Percentiles rank a stretch among this genome's conserved stretches.
Evolutionary conservation across 208 protist genomes (phyloP).

Genomic region (Wallacemonas sp.): DNA sequence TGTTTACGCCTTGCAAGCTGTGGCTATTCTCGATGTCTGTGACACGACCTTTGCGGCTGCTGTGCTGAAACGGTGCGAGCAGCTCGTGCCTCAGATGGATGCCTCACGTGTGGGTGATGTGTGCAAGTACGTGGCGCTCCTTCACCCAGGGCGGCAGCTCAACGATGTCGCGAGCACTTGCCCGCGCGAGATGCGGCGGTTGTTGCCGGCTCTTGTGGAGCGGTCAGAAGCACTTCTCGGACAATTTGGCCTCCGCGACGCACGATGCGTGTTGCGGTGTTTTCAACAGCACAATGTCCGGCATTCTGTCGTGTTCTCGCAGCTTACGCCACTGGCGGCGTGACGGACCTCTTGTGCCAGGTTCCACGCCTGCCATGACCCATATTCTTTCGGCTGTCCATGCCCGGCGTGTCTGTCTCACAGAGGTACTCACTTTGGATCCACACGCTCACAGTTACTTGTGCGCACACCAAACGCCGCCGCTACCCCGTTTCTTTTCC

Average conservation of each 20-base stretch:
- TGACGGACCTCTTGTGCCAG: background rate
- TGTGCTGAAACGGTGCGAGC: constrained; percentile 46
- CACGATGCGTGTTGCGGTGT: constrained; percentile 73
- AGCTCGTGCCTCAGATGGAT: constrained; percentile 33
- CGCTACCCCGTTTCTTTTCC: background rate
- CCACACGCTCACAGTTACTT: background rate
- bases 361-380: no score
- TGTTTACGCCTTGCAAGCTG: constrained; percentile 65
- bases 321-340: constrained; percentile 44
- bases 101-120: constrained; percentile 49
- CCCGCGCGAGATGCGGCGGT: constrained; percentile 51
- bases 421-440: background rate
- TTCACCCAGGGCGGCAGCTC: constrained; percentile 31
- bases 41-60: constrained; percentile 47
- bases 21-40: constrained; percentile 48
- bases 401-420: background rate
- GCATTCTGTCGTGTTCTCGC: constrained; percentile 81
- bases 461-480: background rate
- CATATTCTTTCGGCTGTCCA: background rate
- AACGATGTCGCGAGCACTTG: constrained; percentile 47
- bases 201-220: constrained; percentile 56
- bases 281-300: constrained; percentile 69
- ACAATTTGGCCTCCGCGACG: constrained; percentile 65
- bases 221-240: constrained; percentile 63
- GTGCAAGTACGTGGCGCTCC: constrained; percentile 74